Percentiles rank a stretch among this genome's conserved stretches.
These are phyloP conservation scores for Zygotorulaspora florentina DNA, from an alignment of 805 yeast genomes.

Conservation along the genomic window DNA sequence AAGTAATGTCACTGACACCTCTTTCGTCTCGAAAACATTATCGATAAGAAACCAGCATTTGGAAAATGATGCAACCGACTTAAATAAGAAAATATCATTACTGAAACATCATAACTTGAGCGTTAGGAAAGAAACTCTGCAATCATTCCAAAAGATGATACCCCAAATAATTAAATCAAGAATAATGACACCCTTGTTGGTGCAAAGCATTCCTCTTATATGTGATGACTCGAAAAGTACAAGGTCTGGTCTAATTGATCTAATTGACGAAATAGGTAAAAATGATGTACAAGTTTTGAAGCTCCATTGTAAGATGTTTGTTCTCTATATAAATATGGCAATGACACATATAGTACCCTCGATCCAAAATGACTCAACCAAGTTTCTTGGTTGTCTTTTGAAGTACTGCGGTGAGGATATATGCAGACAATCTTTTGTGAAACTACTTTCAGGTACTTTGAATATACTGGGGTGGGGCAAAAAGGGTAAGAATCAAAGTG, in stretches of 20 bases:
- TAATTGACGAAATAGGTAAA: slow-evolving; percentile 46
- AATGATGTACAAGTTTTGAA: slow-evolving; percentile 53
- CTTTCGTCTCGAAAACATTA: slow-evolving; percentile 63
- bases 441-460: slow-evolving; percentile 62
- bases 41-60: slow-evolving; percentile 32
- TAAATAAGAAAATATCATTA: slow-evolving; percentile 59
- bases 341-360: slow-evolving; percentile 87
- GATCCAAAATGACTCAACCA: slow-evolving; percentile 71
- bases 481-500: slow-evolving; percentile 18
- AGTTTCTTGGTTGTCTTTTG: slow-evolving; percentile 58
- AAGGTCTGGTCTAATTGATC: slow-evolving; percentile 49
- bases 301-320: slow-evolving; percentile 54
- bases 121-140: slow-evolving; percentile 69
- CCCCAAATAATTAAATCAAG: slow-evolving; percentile 40
- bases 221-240: slow-evolving; percentile 64
- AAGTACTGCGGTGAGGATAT: slow-evolving; percentile 51
- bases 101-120: slow-evolving; percentile 67
- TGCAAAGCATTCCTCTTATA: slow-evolving; percentile 31
- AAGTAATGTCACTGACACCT: slow-evolving; percentile 77
- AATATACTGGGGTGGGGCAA: slow-evolving; percentile 70
- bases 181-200: slow-evolving; percentile 31
- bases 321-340: slow-evolving; percentile 79
- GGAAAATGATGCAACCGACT: slow-evolving; percentile 41
- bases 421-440: slow-evolving; percentile 61
- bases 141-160: slow-evolving; percentile 46